Conservation (phyloP, 768 basidiomycete genomes). For the Trametopsis cervina region DNA sequence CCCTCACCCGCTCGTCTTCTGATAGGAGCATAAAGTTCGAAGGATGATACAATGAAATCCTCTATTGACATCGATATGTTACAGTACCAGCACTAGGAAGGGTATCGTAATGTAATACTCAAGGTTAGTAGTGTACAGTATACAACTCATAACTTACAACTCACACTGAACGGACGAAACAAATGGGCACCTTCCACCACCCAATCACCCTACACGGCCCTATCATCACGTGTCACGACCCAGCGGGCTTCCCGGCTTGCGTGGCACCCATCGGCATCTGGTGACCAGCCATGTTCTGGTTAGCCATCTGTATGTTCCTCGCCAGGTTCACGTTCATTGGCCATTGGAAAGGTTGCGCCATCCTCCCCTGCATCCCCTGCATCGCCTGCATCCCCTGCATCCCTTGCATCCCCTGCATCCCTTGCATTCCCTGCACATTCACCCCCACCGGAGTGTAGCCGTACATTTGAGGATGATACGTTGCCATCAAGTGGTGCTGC, state of each 20-base stretch:
- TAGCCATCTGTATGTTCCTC: not conserved
- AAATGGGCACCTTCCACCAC: too few relatives aligned
- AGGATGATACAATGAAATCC: too few relatives aligned
- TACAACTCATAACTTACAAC: too few relatives aligned
- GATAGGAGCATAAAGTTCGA: too few relatives aligned
- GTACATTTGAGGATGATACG: conserved; percentile 18
- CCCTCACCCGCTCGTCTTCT: too few relatives aligned
- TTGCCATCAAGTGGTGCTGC: conserved; percentile 13
- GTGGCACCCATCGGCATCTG: not conserved
- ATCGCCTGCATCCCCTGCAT: conserved; percentile 1
- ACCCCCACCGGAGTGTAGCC: conserved; percentile 18
- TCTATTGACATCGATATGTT: too few relatives aligned
- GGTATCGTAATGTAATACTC: too few relatives aligned
- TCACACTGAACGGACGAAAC: too few relatives aligned
- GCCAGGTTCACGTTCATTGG: not conserved
- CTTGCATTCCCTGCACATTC: conserved; percentile 9
- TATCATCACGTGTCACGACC: not conserved
- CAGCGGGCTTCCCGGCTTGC: not conserved
- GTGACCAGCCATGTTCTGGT: not conserved
- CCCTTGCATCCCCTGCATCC: not conserved
- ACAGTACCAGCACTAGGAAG: too few relatives aligned
- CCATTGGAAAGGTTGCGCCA: not conserved
- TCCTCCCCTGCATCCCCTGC: conserved; percentile 8
- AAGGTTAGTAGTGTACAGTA: too few relatives aligned
- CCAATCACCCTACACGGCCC: not conserved